These are phyloP conservation scores for Pseudogymnoascus sp. DNA, from an alignment of 2,329 filamentous ascomycete genomes.

Conservation along the genomic window DNA sequence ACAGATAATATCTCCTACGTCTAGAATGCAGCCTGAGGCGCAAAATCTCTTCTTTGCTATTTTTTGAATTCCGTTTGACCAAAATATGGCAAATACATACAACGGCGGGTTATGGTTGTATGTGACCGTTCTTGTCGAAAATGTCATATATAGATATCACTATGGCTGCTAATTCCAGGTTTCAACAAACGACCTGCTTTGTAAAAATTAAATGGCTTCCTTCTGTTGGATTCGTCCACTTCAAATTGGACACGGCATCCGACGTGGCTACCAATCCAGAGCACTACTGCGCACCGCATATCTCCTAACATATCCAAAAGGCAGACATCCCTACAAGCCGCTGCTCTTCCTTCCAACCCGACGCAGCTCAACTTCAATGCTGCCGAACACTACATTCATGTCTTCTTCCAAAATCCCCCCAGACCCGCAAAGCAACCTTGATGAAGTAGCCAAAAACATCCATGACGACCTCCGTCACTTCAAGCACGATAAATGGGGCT, in stretches of 20 bases:
- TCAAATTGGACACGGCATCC: background rate
- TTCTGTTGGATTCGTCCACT: background rate
- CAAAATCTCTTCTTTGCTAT: too few species aligned
- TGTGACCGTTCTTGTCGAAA: too few species aligned
- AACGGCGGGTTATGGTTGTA: too few species aligned
- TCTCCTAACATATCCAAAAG: background rate
- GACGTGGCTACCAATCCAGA: background rate
- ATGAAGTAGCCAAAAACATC: background rate
- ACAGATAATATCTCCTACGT: too few species aligned
- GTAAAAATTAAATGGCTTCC: too few species aligned
- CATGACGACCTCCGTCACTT: background rate
- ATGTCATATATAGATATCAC: too few species aligned
- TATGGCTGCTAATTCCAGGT: background rate
- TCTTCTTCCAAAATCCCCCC: background rate
- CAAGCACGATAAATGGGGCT: background rate
- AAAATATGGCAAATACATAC: too few species aligned
- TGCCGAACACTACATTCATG: background rate
- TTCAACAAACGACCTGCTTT: background rate
- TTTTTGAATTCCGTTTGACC: too few species aligned
- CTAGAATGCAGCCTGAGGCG: too few species aligned
- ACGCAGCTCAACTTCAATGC: background rate
- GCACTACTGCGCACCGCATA: background rate
- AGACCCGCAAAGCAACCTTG: background rate
- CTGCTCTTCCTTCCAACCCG: background rate
- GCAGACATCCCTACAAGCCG: background rate